Evolutionary conservation across 2,329 filamentous ascomycete species (phyloP).

Genomic region (Fusarium metavorans): DNA sequence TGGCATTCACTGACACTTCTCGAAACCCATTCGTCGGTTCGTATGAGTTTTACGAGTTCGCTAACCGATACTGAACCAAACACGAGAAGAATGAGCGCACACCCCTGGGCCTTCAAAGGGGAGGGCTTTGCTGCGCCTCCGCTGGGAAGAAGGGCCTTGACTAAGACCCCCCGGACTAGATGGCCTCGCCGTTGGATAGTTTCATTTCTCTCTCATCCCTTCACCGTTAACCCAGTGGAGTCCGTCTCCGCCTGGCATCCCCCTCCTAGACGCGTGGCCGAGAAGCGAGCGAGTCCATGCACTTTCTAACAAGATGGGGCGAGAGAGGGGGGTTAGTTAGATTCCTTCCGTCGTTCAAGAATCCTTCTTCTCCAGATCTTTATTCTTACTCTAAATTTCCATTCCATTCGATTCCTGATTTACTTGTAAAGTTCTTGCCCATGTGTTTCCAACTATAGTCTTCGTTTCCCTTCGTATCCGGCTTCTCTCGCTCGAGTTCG

Average conservation of each 20-base stretch:
- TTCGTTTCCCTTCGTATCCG: slow-evolving; percentile 8
- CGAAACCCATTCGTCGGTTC: not conserved
- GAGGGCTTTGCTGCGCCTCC: slow-evolving; percentile 13
- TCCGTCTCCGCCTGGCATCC: not conserved
- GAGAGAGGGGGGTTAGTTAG: not conserved
- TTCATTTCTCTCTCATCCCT: slow-evolving; percentile 28
- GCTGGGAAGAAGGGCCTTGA: not conserved
- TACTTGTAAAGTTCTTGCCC: not conserved
- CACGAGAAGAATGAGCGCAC: not conserved
- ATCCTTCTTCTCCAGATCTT: not conserved
- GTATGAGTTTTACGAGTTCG: not conserved
- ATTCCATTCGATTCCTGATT: not conserved
- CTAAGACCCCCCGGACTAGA: slow-evolving; percentile 5
- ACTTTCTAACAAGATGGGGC: slow-evolving; percentile 13
- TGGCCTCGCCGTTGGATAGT: slow-evolving; percentile 19
- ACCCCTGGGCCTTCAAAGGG: not conserved
- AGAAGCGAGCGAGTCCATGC: slow-evolving; percentile 15
- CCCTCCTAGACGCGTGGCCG: slow-evolving; percentile 25
- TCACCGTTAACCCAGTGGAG: slow-evolving; percentile 21
- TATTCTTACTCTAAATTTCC: not conserved
- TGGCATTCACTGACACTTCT: not conserved
- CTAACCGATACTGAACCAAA: not conserved
- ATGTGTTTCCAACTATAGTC: slow-evolving; percentile 4
- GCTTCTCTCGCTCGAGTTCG: not conserved
- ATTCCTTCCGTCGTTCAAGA: slow-evolving; percentile 1